phyloP scores from a whole-genome alignment of 495 filamentous ascomycete species.

The Penicillium canariense region DNA sequence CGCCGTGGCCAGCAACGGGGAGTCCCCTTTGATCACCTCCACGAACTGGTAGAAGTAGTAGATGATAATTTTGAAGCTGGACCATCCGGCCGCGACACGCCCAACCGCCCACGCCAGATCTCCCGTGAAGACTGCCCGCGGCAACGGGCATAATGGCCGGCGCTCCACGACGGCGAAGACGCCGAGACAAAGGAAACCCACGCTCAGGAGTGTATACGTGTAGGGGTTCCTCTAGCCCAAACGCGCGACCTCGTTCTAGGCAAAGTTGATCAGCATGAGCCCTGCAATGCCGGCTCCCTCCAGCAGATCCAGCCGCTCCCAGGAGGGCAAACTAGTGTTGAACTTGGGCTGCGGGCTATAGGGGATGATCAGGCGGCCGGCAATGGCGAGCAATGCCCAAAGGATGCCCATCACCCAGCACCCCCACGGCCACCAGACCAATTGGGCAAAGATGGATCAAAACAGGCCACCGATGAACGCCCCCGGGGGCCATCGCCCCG shows the following conservation, averaged over 20 bases:
- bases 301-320: slow-evolving; percentile 44
- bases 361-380: slow-evolving; percentile 49
- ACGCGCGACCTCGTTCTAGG: slow-evolving; percentile 60
- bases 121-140: slow-evolving; percentile 45
- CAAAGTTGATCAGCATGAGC: slow-evolving; percentile 59
- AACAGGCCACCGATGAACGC: slow-evolving; percentile 54
- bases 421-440: slow-evolving; percentile 61
- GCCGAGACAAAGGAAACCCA: slow-evolving; percentile 50
- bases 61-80: slow-evolving; percentile 58
- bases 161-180: slow-evolving; percentile 53
- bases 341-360: slow-evolving; percentile 24
- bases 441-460: slow-evolving; percentile 47
- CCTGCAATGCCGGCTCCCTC: slow-evolving; percentile 53
- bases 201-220: slow-evolving; percentile 52
- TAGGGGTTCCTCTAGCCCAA: slow-evolving; percentile 58
- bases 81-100: slow-evolving; percentile 57
- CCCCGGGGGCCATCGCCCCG: slow-evolving; percentile 57
- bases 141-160: slow-evolving; percentile 49
- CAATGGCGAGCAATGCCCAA: slow-evolving; percentile 37
- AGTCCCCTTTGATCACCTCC: slow-evolving; percentile 42
- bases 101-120: slow-evolving; percentile 54
- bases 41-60: slow-evolving; percentile 59
- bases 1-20: slow-evolving; percentile 46
- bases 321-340: slow-evolving; percentile 15
- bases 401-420: slow-evolving; percentile 57